Evolutionary conservation across 1,284 basidiomycete species (phyloP).

Genomic region (Grifola frondosa): DNA sequence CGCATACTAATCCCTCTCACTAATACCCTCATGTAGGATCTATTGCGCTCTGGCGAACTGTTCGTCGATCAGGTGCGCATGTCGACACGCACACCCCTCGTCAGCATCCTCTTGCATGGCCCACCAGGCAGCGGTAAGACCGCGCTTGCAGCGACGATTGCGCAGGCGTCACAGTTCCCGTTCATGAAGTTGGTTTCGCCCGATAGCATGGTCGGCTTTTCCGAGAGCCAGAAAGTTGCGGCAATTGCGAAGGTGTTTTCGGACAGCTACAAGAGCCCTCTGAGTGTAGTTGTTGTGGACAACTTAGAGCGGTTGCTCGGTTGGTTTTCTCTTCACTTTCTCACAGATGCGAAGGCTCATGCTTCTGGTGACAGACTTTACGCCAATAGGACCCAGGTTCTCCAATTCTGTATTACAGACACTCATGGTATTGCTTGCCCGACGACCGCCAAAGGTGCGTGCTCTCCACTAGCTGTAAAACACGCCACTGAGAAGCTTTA

Average conservation of each 20-base stretch:
- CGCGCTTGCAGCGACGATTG: slow-evolving; percentile 93
- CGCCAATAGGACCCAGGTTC: slow-evolving; percentile 96
- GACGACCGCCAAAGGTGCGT: slow-evolving; percentile 88
- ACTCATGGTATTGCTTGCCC: slow-evolving; percentile 85
- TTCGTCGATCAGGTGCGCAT: slow-evolving; percentile 95
- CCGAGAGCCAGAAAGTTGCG: slow-evolving; percentile 88
- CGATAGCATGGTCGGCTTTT: slow-evolving; percentile 96
- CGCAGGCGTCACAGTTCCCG: slow-evolving; percentile 89
- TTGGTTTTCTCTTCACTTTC: slow-evolving; percentile 27
- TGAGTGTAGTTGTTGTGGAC: slow-evolving; percentile 97
- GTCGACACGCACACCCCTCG: slow-evolving; percentile 88
- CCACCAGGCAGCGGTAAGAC: slow-evolving; percentile 94
- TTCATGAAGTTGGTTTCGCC: slow-evolving; percentile 99
- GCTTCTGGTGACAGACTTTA: slow-evolving; percentile 74
- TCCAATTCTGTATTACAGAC: slow-evolving; percentile 94
- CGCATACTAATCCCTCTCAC: slow-evolving; percentile 6
- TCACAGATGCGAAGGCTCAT: no score
- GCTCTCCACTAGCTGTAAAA: no score
- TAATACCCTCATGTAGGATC: slow-evolving; percentile 51
- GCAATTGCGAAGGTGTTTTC: slow-evolving; percentile 93
- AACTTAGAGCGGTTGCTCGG: slow-evolving; percentile 88
- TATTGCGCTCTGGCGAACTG: slow-evolving; percentile 87
- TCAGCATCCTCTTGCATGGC: slow-evolving; percentile 89
- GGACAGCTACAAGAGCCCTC: slow-evolving; percentile 96
- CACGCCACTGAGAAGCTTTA: no score